These are phyloP conservation scores for Oenanthe javanica DNA, from an alignment of 140 eudicot genomes.

Conservation along the genomic window DNA sequence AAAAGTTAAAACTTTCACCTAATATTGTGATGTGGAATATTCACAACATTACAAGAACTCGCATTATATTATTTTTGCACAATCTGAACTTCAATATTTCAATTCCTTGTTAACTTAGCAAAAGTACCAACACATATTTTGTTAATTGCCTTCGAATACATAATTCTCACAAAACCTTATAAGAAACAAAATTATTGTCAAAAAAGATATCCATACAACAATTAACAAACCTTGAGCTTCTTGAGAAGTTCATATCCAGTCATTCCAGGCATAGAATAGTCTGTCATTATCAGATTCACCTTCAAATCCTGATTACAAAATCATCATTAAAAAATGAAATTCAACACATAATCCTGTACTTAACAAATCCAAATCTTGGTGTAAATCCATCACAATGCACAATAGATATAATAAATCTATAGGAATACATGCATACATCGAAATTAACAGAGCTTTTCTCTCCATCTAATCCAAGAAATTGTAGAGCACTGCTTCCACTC, in stretches of 20 bases:
- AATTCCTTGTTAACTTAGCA: not conserved
- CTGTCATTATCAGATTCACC: slow-evolving; percentile 48
- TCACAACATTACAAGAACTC: not conserved
- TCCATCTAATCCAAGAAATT: slow-evolving; percentile 72
- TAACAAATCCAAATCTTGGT: not conserved
- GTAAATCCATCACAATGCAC: not conserved
- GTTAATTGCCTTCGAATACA: not conserved
- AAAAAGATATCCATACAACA: not conserved
- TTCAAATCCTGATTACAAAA: slow-evolving; percentile 54
- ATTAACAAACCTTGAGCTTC: slow-evolving; percentile 69
- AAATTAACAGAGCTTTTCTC: slow-evolving; percentile 38
- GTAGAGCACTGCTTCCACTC: slow-evolving; percentile 80
- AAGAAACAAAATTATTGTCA: not conserved
- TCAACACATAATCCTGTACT: not conserved
- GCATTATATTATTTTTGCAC: not conserved
- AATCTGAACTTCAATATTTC: not conserved
- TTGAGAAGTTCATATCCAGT: slow-evolving; percentile 87
- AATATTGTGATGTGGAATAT: not conserved
- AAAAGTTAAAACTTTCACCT: not conserved
- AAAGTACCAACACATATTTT: not conserved
- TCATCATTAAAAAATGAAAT: not conserved
- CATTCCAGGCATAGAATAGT: slow-evolving; percentile 73
- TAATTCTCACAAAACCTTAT: not conserved
- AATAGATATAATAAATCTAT: too few relatives aligned
- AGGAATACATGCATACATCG: slow-evolving; percentile 23